Base-by-base conservation (phyloP, 2,329 filamentous ascomycete species). In the Epichloe uncinata region DNA sequence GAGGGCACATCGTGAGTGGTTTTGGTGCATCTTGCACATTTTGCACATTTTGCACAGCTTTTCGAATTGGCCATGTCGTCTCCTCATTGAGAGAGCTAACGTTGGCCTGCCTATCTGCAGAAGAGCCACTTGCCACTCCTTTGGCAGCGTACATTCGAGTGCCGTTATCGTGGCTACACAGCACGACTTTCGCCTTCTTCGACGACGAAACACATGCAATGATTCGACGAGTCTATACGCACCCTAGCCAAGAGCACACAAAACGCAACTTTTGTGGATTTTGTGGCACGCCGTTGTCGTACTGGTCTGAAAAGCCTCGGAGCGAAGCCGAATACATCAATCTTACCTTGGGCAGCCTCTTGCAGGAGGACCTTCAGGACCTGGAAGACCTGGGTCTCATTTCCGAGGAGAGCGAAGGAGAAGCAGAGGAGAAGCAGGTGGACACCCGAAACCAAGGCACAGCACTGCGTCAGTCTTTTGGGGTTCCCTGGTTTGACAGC, bases 191-290 rank as follows among this genome's bases (percentile, higher is more conserved):
- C 56, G 79, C 88, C 44, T 84, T 82, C 63, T 89, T 84, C 63
- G 77, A 84, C 3, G 87, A 95, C 66, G 90, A 95, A 69, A 79
- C 81, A 15, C 77, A 79, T 63, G 58, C 72, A 49, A 71, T 72
- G 47, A 89, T 89, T 61, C 80, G 79, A 50, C 78, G 82, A 40
- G 73, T 76, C 45, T 89, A 86, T 64, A 79, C 78, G 9, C 76
- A 82, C 20, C 72, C 72, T 2, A 68, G 72, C 57, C 75, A 77
- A 48, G 73, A 74, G 47, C 69, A 77, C 58, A 73, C 78, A 1
- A 81, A 84, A 62, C 81, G 87, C 46, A 79, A 88, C 57, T 96
- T 96, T 66, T 96, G 90, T 67, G 90, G 90, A 22, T 94, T 85
- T 69, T 95, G 90, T 64, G 90, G 90, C 48, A 95, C 89, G 0